Evolutionary conservation across 495 filamentous ascomycete species (phyloP), one percentile per base, ranked within the genome.

Genomic region (Penicillium crystallinum): DNA sequence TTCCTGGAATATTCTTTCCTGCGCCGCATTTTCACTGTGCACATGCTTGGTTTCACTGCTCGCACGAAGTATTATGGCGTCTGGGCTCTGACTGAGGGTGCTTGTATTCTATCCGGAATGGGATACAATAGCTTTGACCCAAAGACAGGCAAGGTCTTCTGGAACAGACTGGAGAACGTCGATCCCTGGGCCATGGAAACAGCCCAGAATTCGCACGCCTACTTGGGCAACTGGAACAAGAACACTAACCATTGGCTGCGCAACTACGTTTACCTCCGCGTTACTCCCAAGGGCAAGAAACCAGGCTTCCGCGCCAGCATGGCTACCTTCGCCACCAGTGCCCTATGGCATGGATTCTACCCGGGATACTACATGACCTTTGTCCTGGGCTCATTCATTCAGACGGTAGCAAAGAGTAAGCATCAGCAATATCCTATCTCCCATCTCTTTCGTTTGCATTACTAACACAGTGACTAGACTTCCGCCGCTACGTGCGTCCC

Each of bases 311-410:
- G 92, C 43, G 95, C 93, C 29, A 96, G 86, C 63, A 68, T 98
- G 77, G 91, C 90, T 3, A 98, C 93, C 0, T 98, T 98, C 61
- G 80, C 81, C 7, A 97, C 93, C 25, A 91, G 87, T 57, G 93
- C 93, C 1, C 87, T 97, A 64, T 98, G 93, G 93, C 93, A 98
- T 67, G 93, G 93, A 15, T 97, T 97, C 72, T 93, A 93, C 56
- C 93, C 95, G 0, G 93, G 93, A 5, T 98, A 98, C 67, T 97
- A 98, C 67, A 65, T 98, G 42, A 77, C 88, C 8, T 98, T 98
- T 55, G 69, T 97, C 45, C 77, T 96, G 17, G 93, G 89, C 2
- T 87, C 87, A 17, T 89, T 98, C 55, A 78, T 96, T 34, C 93
- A 98, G 68, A 95, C 89, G 3, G 85, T 86, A 25, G 95, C 95